These are phyloP conservation scores for Juglanconis oblonga DNA, from an alignment of 2,329 filamentous ascomycete species.

Conservation along the genomic window DNA sequence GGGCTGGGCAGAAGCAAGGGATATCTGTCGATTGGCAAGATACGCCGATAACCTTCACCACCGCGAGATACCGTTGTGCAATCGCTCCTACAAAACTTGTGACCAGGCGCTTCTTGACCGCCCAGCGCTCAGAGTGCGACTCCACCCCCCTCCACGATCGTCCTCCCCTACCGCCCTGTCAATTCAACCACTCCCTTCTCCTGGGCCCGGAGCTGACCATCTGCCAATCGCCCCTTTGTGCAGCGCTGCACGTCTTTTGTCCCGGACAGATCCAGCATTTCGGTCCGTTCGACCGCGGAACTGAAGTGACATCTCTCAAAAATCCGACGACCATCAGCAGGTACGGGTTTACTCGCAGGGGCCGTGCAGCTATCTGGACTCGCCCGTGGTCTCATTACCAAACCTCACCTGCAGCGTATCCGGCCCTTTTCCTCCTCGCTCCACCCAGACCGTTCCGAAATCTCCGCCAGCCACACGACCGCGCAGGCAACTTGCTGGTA, in stretches of 20 bases:
- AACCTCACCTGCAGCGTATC: slow-evolving; percentile 17
- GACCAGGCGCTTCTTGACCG: background rate
- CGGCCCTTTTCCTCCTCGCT: slow-evolving; percentile 19
- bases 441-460: slow-evolving; percentile 13
- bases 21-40: background rate
- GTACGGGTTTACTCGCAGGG: slow-evolving; percentile 1
- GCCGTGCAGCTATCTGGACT: slow-evolving; percentile 7
- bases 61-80: background rate
- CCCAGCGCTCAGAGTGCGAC: slow-evolving; percentile 1
- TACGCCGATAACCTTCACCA: background rate
- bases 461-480: slow-evolving; percentile 13
- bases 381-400: slow-evolving; percentile 17
- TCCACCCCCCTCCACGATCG: slow-evolving; percentile 2
- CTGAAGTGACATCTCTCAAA: background rate
- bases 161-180: background rate
- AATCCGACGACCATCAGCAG: background rate
- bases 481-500: slow-evolving; percentile 18
- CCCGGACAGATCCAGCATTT: slow-evolving; percentile 1
- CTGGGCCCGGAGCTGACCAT: background rate
- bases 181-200: background rate
- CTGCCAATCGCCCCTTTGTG: slow-evolving; percentile 2
- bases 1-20: background rate
- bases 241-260: background rate
- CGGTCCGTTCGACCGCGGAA: background rate
- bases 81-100: background rate